These are phyloP conservation scores for Barbarea vulgaris DNA, from an alignment of 345 rosid species.

Conservation along the genomic window DNA sequence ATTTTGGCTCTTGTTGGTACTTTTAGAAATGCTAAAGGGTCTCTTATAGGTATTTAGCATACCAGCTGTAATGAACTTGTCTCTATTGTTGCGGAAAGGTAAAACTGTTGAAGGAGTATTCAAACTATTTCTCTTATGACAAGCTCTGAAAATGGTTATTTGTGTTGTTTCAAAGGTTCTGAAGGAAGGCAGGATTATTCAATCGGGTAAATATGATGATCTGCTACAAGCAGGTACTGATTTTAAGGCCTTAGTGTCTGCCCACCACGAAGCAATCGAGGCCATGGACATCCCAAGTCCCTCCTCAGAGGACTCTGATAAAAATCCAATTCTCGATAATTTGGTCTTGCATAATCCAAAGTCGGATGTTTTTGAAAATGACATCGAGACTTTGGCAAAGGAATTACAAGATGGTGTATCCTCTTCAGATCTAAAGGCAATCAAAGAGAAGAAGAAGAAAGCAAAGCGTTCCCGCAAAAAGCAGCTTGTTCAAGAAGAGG, in stretches of 20 bases:
- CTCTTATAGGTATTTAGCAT: conserved; percentile 44
- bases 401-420: conserved; percentile 88
- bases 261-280: conserved; percentile 97
- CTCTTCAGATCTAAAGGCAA: conserved; percentile 72
- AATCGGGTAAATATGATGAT: conserved; percentile 96
- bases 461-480: conserved; percentile 84
- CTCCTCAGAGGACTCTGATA: conserved; percentile 93
- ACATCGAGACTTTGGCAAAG: conserved; percentile 71
- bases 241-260: conserved; percentile 87
- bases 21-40: conserved; percentile 38
- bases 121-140: conserved; percentile 26
- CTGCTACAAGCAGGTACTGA: conserved; percentile 98
- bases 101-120: conserved; percentile 40
- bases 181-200: conserved; percentile 89
- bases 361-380: conserved; percentile 57
- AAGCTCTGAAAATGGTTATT: conserved; percentile 18
- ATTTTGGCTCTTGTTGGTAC: conserved; percentile 28
- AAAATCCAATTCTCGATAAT: conserved; percentile 48
- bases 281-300: conserved; percentile 90
- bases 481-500: conserved; percentile 99
- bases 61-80: conserved; percentile 45
- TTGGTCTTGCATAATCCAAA: conserved; percentile 49
- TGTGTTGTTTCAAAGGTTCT: conserved; percentile 66
- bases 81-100: conserved; percentile 44
- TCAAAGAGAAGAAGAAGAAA: conserved; percentile 76